Base-by-base conservation (phyloP, 2,329 filamentous ascomycete genomes). In the Colletotrichum musae region DNA sequence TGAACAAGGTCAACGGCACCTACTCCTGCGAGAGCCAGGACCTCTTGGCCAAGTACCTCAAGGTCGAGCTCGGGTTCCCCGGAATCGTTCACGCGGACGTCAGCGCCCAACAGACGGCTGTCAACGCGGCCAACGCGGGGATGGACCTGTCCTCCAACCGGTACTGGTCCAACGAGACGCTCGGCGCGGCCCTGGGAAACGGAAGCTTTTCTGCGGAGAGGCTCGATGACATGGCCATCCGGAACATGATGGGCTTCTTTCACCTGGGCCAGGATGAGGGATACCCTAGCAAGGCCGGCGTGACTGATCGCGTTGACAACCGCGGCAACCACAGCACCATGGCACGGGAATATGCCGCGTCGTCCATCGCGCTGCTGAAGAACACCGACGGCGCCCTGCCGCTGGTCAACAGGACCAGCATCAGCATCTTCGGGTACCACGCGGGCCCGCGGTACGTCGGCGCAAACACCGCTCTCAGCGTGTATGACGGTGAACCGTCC, bases 301-400 rank as follows among this genome's bases (percentile, higher is more conserved):
- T 51, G 2, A 48, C 50, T 4, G 86, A 89, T 71, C 94, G 88
- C 72, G 88, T 94, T 68, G 82, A 91, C 53, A 88, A 88, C 0
- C 87, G 88, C 65, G 83, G 77, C 2, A 82, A 87, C 71, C 87
- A 89, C 70, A 80, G 81, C 21, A 74, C 77, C 5, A 72, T 89
- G 0, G 88, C 85, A 0, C 82, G 85, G 3, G 80, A 85, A 65
- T 78, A 84, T 0, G 77, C 82, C 1, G 84, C 86, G 0, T 83
- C 86, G 10, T 89, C 89, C 3, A 89, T 93, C 15, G 92, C 94
- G 1, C 83, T 94, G 16, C 81, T 94, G 51, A 94, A 94, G 80
- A 95, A 95, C 71, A 86, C 93, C 9, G 85, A 86, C 43, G 82
- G 82, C 10, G 77, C 91, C 0, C 82, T 95, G 1, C 93, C 93